Evolutionary conservation across 192 early-diverging fungal genomes (phyloP), one percentile per base, ranked within the genome.

Genomic region (Gigaspora rosea): DNA sequence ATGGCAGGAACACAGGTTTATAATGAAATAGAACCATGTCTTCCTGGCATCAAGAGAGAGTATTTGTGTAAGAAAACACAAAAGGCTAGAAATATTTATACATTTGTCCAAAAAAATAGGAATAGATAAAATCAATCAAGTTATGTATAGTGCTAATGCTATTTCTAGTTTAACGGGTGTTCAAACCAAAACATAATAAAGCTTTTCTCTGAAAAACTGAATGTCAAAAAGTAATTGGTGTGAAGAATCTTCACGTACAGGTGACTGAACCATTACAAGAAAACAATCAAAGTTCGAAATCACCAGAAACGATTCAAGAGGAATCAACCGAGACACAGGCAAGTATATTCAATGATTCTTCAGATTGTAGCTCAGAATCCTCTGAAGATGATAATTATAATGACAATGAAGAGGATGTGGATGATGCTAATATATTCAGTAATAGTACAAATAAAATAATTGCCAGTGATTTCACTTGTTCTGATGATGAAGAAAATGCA

Each of bases 71-170:
- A 67, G 15, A 67, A 35, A 35, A 67, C 65, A n/a, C 35, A 67
- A 67, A 67, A 67, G 65, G 35, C 65, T 48, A 67, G 35, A 67
- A 67, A 16, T 35, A 67, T 67, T 35, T 48, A 67, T 67, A 67
- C 65, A 16, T 41, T 41, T 67, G 15, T 67, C 47, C n/a, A 67
- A 67, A 47, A 16, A 35, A 67, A 67, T 67, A 67, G 65, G 35
- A 67, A 67, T 67, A 67, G 65, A 67, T 67, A 67, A 67, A 67
- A 67, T 67, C 35, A 35, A 35, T 15, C 27, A 35, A 67, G 65
- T 67, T 67, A 67, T 36, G 35, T 67, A 9, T 67, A 67, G 65
- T 35, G 65, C 65, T 67, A 16, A 67, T 67, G 64, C 64, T n/a
- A 66, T 66, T 32, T 66, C 64, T 66, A 66, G 64, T 16, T 32